Conservation (phyloP, 179 eudicot genomes). For the Spinacia oleracea region DNA sequence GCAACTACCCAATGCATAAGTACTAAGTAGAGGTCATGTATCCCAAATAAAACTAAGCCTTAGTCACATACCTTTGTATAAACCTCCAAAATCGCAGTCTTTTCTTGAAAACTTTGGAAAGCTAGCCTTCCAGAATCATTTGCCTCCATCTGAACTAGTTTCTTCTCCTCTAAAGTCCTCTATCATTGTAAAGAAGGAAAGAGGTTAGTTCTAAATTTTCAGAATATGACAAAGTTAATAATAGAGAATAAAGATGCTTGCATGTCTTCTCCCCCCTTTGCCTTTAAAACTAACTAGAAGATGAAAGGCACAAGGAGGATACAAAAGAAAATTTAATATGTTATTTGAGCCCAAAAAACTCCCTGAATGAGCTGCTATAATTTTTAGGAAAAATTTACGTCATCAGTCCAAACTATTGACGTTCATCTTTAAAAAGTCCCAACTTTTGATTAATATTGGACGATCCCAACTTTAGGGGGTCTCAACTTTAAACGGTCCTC, state of each 20-base stretch:
- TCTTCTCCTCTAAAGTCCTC: slow-evolving; percentile 91
- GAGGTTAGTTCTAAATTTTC: background rate
- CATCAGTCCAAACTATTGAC: no score
- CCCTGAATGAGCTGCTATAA: no score
- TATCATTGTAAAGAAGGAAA: slow-evolving; percentile 27
- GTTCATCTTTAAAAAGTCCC: no score
- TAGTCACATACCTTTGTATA: slow-evolving; percentile 62
- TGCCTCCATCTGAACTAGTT: slow-evolving; percentile 58
- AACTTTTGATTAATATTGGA: no score
- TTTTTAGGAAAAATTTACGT: no score
- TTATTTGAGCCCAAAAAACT: no score
- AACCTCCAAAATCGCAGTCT: slow-evolving; percentile 63
- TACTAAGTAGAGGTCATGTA: slow-evolving; percentile 17
- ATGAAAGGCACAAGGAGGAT: background rate
- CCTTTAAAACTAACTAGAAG: no score
- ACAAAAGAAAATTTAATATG: background rate
- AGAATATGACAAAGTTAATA: background rate
- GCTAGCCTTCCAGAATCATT: slow-evolving; percentile 70
- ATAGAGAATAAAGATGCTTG: no score
- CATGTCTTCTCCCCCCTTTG: no score
- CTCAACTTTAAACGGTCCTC: no score
- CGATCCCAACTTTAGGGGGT: no score
- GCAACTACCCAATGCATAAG: background rate
- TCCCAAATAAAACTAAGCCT: background rate
- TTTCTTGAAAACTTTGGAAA: slow-evolving; percentile 70